Conservation (phyloP, 805 yeast genomes). For the Candida piceae region DNA sequence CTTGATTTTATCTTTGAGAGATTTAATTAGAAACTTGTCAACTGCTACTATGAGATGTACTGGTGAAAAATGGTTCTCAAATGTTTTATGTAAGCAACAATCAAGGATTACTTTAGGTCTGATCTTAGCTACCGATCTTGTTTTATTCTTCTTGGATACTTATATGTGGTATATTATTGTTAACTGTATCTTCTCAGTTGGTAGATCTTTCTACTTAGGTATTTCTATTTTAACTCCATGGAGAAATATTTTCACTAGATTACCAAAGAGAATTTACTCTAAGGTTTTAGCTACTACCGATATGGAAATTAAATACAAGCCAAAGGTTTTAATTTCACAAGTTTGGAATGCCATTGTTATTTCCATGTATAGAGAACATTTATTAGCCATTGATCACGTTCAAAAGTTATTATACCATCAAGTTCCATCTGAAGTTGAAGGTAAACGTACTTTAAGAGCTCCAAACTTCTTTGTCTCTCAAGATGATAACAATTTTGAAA, state of each 20-base stretch:
- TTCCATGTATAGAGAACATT: conserved; percentile 51
- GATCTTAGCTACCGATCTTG: conserved; percentile 88
- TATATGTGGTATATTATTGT: conserved; percentile 97
- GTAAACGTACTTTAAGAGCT: conserved; percentile 28
- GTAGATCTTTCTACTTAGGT: conserved; percentile 92
- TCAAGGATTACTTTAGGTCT: conserved; percentile 85
- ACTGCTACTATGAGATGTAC: conserved; percentile 86
- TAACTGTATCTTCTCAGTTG: conserved; percentile 93
- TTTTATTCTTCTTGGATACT: conserved; percentile 97
- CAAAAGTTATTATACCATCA: conserved; percentile 32
- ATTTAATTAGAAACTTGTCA: conserved; percentile 88
- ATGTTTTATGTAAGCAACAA: conserved; percentile 73
- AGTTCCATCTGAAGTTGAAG: conserved; percentile 47
- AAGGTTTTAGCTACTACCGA: conserved; percentile 42
- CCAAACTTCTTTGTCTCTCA: conserved; percentile 46
- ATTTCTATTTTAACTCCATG: conserved; percentile 54
- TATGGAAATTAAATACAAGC: conserved; percentile 39
- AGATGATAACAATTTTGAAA: conserved; percentile 71
- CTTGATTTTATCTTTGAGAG: conserved; percentile 82
- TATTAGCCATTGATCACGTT: conserved; percentile 46
- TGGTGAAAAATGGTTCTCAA: conserved; percentile 91
- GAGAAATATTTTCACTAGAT: conserved; percentile 48
- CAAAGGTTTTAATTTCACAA: conserved; percentile 38
- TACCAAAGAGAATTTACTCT: conserved; percentile 47
- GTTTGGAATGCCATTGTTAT: conserved; percentile 52